Evolutionary conservation across 768 basidiomycete species (phyloP).

Genomic region (Boletus sp.): DNA sequence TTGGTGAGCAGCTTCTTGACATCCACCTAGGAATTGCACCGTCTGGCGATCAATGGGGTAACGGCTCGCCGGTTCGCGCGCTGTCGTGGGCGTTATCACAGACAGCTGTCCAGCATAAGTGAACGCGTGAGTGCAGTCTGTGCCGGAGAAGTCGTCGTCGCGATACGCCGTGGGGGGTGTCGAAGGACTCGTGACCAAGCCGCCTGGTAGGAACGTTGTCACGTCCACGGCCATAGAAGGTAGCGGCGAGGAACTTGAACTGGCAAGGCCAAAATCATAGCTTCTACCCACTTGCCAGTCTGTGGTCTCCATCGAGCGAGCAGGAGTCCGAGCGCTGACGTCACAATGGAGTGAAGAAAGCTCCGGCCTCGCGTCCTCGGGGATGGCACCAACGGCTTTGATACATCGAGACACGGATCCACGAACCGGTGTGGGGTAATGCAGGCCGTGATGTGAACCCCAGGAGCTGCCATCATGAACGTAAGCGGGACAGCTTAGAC

Average conservation of each 20-base stretch:
- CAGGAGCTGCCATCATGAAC: constrained; percentile 25
- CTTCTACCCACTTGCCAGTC: constrained; percentile 10
- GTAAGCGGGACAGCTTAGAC: constrained; percentile 19
- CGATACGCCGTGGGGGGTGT: constrained; percentile 23
- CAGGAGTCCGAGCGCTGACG: constrained; percentile 16
- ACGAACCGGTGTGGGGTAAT: constrained; percentile 25
- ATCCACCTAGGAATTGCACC: constrained; percentile 18
- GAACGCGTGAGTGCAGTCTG: constrained; percentile 15
- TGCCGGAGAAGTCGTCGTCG: constrained; percentile 19
- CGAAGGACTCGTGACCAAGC: constrained; percentile 19
- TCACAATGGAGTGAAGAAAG: constrained; percentile 18
- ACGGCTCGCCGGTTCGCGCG: constrained; percentile 10
- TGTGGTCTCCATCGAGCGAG: constrained; percentile 10
- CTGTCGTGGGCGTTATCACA: constrained; percentile 13
- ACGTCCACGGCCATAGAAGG: constrained; percentile 15
- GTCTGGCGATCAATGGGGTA: constrained; percentile 15
- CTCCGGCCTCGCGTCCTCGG: constrained; percentile 25
- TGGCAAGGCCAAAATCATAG: constrained; percentile 3
- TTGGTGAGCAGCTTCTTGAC: constrained; percentile 15
- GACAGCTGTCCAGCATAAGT: constrained; percentile 12
- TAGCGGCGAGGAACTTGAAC: constrained; percentile 8
- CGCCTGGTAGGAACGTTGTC: constrained; percentile 10
- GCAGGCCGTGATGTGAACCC: constrained; percentile 21
- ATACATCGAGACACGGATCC: constrained; percentile 18
- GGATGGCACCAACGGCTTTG: constrained; percentile 10